These are phyloP conservation scores for Actinomortierella wolfii DNA, from an alignment of 371 early-diverging fungal species.

Conservation along the genomic window DNA sequence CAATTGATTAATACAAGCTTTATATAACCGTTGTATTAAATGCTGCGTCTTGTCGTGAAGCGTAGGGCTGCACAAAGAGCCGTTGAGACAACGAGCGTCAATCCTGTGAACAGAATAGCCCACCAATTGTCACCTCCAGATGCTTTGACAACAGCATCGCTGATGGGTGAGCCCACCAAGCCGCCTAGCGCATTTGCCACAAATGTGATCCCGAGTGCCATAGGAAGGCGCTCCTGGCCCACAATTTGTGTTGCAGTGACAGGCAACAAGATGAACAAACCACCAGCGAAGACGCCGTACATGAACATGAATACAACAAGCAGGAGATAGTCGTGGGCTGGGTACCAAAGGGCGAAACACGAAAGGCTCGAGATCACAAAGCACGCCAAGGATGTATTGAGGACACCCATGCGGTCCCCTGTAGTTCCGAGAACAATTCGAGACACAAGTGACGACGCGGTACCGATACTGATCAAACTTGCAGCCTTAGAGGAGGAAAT, in stretches of 20 bases:
- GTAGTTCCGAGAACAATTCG: conserved; percentile 10
- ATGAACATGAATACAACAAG: conserved; percentile 13
- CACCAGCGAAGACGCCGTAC: conserved; percentile 16
- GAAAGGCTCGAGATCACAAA: conserved; percentile 5
- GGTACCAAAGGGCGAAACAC: conserved; percentile 8
- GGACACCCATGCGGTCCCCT: conserved; percentile 15
- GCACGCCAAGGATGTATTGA: conserved; percentile 12
- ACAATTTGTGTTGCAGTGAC: conserved; percentile 16
- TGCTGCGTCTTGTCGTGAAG: too few relatives aligned
- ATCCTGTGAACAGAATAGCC: too few relatives aligned
- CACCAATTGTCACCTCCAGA: too few relatives aligned
- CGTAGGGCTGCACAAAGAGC: too few relatives aligned
- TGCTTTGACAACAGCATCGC: too few relatives aligned
- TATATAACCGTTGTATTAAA: too few relatives aligned
- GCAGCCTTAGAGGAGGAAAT: conserved; percentile 16
- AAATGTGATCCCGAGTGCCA: too few relatives aligned
- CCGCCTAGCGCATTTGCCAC: too few relatives aligned
- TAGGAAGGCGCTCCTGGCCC: too few relatives aligned
- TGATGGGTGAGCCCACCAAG: too few relatives aligned
- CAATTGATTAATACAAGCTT: too few relatives aligned
- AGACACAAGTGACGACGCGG: conserved; percentile 7
- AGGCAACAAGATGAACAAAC: conserved; percentile 15
- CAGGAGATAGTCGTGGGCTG: background rate
- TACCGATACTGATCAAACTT: conserved; percentile 9
- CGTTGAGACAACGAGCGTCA: too few relatives aligned